A percentile compares a stretch with the other conserved stretches of the same genome.
These are phyloP conservation scores for Aspergillus baeticus DNA, from an alignment of 495 filamentous ascomycete genomes.

Conservation along the genomic window DNA sequence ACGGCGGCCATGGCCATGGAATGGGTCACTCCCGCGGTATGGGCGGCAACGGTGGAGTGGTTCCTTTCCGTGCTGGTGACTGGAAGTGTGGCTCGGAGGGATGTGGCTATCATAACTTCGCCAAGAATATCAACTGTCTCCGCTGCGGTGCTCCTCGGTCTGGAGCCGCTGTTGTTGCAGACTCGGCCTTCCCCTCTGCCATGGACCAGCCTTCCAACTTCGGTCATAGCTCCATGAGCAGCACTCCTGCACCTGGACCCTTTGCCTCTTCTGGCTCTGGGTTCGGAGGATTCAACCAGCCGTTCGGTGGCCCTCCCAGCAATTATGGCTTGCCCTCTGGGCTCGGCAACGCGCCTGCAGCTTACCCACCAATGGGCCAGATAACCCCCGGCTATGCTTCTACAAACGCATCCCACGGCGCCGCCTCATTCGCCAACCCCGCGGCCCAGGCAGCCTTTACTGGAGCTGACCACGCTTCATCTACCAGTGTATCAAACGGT, in stretches of 20 bases:
- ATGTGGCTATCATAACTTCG: constrained; percentile 99
- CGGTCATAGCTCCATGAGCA: constrained; percentile 76
- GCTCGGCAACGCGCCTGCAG: constrained; percentile 72
- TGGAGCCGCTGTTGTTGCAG: constrained; percentile 88
- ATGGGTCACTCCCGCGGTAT: constrained; percentile 70
- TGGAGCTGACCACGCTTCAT: constrained; percentile 70
- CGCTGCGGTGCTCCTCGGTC: constrained; percentile 94
- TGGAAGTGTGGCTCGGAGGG: constrained; percentile 98
- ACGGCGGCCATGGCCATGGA: constrained; percentile 74
- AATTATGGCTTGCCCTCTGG: constrained; percentile 91
- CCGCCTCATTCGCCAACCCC: constrained; percentile 89
- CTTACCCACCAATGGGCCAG: constrained; percentile 77
- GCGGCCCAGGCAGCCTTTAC: constrained; percentile 90
- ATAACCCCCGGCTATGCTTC: constrained; percentile 70
- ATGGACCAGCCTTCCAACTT: constrained; percentile 85
- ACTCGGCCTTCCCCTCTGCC: constrained; percentile 86
- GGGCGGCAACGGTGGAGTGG: constrained; percentile 78
- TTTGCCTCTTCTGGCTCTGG: constrained; percentile 73
- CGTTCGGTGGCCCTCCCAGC: constrained; percentile 84
- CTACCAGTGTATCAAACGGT: constrained; percentile 53
- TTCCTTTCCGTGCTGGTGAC: constrained; percentile 96
- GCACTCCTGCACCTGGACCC: constrained; percentile 79
- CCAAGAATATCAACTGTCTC: constrained; percentile 97
- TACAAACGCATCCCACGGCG: constrained; percentile 67
- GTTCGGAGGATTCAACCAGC: constrained; percentile 76